Evolutionary conservation across 768 basidiomycete species (phyloP).

Genomic region (Peribolospora kevripleyi): DNA sequence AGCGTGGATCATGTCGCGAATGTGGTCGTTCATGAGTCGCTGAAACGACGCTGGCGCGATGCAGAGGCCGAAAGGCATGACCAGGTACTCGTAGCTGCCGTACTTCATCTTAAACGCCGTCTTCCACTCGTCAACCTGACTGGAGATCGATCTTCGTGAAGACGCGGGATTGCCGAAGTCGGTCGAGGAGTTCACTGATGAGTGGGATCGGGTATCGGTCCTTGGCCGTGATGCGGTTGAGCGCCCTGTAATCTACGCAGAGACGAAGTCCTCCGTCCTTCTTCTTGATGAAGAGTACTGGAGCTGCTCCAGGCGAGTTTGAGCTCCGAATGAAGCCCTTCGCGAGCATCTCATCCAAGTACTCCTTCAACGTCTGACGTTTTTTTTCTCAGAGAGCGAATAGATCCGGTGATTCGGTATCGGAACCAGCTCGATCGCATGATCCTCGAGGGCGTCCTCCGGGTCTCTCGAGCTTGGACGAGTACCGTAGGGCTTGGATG

Average conservation of each 20-base stretch:
- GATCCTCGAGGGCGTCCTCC: no score
- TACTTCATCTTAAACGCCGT: slow-evolving; percentile 24
- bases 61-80: slow-evolving; percentile 23
- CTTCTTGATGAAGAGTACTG: slow-evolving; percentile 8
- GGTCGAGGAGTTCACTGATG: slow-evolving; percentile 6
- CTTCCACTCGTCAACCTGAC: slow-evolving; percentile 24
- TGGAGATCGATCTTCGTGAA: slow-evolving; percentile 23
- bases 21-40: slow-evolving; percentile 23
- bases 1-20: slow-evolving; percentile 22
- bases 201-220: slow-evolving; percentile 10
- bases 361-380: slow-evolving; percentile 18
- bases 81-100: slow-evolving; percentile 24
- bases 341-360: slow-evolving; percentile 20
- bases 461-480: no score
- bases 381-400: slow-evolving; percentile 16
- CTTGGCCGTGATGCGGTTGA: slow-evolving; percentile 8
- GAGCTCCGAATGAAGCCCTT: slow-evolving; percentile 21
- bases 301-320: neutral
- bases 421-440: no score
- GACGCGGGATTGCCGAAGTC: slow-evolving; percentile 12
- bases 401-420: no score
- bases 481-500: no score
- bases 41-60: slow-evolving; percentile 23
- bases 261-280: slow-evolving; percentile 4
- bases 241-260: slow-evolving; percentile 8